Evolutionary conservation across 805 yeast species (phyloP).

Genomic region (Pichia paraexigua): DNA sequence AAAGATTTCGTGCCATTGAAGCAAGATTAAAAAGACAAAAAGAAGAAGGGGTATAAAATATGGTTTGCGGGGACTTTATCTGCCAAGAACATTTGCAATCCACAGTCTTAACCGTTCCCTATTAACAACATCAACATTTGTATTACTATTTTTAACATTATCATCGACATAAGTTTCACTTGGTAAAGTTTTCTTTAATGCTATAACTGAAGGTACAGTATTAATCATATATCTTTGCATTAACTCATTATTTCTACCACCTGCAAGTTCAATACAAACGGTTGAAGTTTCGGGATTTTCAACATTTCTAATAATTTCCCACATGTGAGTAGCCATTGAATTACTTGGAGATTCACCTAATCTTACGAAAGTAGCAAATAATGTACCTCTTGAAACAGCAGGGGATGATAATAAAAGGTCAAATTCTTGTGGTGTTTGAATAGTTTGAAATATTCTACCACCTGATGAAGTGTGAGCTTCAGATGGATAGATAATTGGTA

Average conservation of each 20-base stretch:
- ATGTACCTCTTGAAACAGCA: constrained; percentile 4
- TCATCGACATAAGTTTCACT: constrained; percentile 31
- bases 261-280: constrained; percentile 13
- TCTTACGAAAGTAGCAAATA: constrained; percentile 42
- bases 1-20: constrained; percentile 94
- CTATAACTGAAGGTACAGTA: constrained; percentile 58
- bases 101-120: constrained; percentile 8
- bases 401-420: constrained; percentile 34
- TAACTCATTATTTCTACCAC: constrained; percentile 40
- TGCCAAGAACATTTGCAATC: constrained; percentile 2
- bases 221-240: constrained; percentile 44
- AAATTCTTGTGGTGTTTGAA: constrained; percentile 52
- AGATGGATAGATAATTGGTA: constrained; percentile 28
- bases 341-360: constrained; percentile 57
- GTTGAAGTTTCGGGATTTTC: constrained; percentile 3
- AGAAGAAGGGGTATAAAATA: not conserved
- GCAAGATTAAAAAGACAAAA: constrained; percentile 48
- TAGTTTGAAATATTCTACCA: constrained; percentile 38
- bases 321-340: constrained; percentile 54
- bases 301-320: constrained; percentile 17
- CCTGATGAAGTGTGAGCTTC: constrained; percentile 22
- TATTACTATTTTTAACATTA: constrained; percentile 17
- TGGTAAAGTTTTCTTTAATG: constrained; percentile 58
- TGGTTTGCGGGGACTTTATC: not conserved
- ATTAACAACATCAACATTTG: constrained; percentile 3